phyloP scores from a whole-genome alignment of 2,329 filamentous ascomycete species.

The Fusarium sarcochroum region DNA sequence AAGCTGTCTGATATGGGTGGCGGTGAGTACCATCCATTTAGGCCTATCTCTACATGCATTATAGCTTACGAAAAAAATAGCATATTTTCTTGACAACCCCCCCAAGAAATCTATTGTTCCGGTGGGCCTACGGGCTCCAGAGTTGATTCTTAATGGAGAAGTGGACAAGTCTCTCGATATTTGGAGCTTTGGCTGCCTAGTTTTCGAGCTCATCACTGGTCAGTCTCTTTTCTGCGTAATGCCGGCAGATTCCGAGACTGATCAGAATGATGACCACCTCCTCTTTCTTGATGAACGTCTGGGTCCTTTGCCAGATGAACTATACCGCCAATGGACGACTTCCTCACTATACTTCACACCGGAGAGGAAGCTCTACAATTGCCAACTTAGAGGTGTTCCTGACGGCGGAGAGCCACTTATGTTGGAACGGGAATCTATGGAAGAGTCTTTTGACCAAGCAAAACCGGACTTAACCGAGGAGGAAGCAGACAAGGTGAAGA shows the following conservation, averaged over 20 bases:
- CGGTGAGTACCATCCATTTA: neutral
- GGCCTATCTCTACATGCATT: neutral
- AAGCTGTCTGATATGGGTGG: slow-evolving; percentile 30
- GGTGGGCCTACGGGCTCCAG: slow-evolving; percentile 11
- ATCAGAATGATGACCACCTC: slow-evolving; percentile 9
- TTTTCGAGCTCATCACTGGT: slow-evolving; percentile 24
- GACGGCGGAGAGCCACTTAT: slow-evolving; percentile 14
- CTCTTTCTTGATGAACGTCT: neutral
- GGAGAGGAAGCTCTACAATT: slow-evolving; percentile 19
- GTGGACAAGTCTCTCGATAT: slow-evolving; percentile 19
- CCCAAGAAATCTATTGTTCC: slow-evolving; percentile 1
- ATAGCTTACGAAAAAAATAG: neutral
- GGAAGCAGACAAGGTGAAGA: slow-evolving; percentile 9
- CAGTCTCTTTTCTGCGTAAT: slow-evolving; percentile 13
- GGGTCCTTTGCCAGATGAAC: neutral
- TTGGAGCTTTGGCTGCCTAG: slow-evolving; percentile 36
- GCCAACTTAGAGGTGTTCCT: neutral
- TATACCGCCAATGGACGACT: slow-evolving; percentile 6
- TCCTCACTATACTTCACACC: slow-evolving; percentile 14
- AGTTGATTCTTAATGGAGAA: slow-evolving; percentile 12
- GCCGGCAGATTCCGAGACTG: neutral
- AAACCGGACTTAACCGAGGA: neutral
- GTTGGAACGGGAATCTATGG: slow-evolving; percentile 1
- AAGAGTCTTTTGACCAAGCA: slow-evolving; percentile 17
- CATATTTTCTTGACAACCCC: slow-evolving; percentile 5